These are phyloP conservation scores for Pistacia vera DNA, from an alignment of 345 rosid species.

Conservation along the genomic window DNA sequence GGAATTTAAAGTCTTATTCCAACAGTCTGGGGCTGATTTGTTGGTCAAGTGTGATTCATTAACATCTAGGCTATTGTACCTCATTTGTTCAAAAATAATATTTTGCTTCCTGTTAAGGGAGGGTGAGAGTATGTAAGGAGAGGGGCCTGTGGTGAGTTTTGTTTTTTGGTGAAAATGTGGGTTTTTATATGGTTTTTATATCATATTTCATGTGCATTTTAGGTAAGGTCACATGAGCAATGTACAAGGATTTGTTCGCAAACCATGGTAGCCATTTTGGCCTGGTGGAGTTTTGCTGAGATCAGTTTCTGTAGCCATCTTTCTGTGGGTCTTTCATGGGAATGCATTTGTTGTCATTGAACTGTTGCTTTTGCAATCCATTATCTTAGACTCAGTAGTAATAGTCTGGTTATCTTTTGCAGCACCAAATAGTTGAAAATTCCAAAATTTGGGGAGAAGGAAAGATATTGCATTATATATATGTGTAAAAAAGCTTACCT, in stretches of 20 bases:
- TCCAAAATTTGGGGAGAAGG: not conserved
- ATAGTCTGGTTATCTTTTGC: too few species aligned
- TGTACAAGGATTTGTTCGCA: not conserved
- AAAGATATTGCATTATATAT: not conserved
- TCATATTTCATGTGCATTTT: not conserved
- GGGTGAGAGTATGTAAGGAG: not conserved
- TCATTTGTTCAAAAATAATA: not conserved
- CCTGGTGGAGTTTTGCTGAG: not conserved
- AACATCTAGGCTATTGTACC: not conserved
- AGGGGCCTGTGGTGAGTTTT: not conserved
- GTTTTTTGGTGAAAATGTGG: not conserved
- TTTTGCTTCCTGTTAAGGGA: not conserved
- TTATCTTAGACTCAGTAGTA: not conserved
- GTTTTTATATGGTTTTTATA: not conserved
- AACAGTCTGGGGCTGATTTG: not conserved
- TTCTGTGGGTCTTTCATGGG: not conserved
- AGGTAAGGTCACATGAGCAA: not conserved
- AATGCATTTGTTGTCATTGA: not conserved
- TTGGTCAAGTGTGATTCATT: not conserved
- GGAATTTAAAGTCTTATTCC: not conserved
- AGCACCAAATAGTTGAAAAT: not conserved
- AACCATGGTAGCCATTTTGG: not conserved
- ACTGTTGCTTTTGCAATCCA: not conserved
- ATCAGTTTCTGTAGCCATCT: not conserved
- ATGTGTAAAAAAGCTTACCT: not conserved